These are phyloP conservation scores for Emiliania huxleyi DNA, from an alignment of 78 protist species.

Conservation along the genomic window DNA sequence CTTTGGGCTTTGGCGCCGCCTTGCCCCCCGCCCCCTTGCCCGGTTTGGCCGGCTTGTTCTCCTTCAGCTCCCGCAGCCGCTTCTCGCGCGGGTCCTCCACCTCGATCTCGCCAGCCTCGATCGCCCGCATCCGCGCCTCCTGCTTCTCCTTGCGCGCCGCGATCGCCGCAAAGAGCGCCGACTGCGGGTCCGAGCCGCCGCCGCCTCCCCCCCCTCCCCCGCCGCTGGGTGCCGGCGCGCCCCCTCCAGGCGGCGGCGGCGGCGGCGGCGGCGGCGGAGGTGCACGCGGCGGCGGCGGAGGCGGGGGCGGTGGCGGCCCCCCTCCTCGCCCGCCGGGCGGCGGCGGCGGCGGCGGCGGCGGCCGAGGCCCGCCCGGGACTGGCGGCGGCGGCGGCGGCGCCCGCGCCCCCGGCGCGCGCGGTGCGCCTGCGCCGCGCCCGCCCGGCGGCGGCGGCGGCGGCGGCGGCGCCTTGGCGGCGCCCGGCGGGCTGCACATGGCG, in stretches of 20 bases:
- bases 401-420: no score
- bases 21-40: not conserved
- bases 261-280: conserved; percentile 27
- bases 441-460: not conserved
- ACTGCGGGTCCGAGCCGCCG: not conserved
- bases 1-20: not conserved
- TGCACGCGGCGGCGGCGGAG: not conserved
- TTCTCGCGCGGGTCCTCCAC: not conserved
- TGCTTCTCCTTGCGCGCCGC: not conserved
- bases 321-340: not conserved
- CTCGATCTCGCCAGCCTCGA: not conserved
- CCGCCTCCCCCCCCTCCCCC: no score
- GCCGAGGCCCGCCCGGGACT: no score
- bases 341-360: conserved; percentile 8
- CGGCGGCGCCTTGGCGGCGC: not conserved
- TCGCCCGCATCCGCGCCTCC: not conserved
- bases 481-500: not conserved
- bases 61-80: not conserved
- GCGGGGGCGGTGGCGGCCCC: not conserved
- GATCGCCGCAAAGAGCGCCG: not conserved
- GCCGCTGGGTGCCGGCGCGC: no score
- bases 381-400: no score
- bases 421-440: no score
- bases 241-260: no score
- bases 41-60: not conserved